phyloP scores from a whole-genome alignment of 2,329 filamentous ascomycete species.

The Gaeumannomyces tritici region DNA sequence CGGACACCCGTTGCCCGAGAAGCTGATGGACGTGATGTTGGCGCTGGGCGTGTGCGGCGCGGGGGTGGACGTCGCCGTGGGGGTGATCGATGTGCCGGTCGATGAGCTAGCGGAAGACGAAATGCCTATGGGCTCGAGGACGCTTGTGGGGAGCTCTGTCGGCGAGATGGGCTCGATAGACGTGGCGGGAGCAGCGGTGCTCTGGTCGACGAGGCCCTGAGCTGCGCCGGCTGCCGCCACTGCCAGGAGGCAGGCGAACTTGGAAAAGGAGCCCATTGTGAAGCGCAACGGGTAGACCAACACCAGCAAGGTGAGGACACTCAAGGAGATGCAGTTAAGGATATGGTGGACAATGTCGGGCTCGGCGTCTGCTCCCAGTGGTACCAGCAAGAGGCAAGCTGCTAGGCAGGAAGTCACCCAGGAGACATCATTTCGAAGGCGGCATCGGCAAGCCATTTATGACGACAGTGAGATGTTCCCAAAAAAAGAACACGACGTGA shows the following conservation, averaged over 20 bases:
- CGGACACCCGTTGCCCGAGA: slow-evolving; percentile 34
- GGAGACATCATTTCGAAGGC: background rate
- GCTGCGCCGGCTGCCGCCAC: background rate
- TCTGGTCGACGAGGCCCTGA: background rate
- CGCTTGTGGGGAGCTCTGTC: background rate
- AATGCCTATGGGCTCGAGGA: background rate
- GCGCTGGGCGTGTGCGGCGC: background rate
- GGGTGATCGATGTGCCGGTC: no score
- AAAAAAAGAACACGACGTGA: background rate
- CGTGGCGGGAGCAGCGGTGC: background rate
- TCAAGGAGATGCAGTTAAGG: background rate
- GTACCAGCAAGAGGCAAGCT: background rate
- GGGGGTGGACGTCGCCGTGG: background rate
- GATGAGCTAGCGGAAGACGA: background rate
- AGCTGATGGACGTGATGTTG: slow-evolving; percentile 7
- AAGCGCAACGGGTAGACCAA: background rate
- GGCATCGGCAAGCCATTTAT: background rate
- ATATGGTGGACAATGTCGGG: background rate
- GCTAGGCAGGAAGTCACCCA: background rate
- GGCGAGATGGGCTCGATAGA: background rate
- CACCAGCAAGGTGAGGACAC: no score
- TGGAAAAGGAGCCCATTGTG: background rate
- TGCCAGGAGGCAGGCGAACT: background rate
- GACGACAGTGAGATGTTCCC: background rate
- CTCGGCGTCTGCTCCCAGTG: background rate